Base-by-base conservation (phyloP, 2,329 filamentous ascomycete genomes). In the Trichocomaceae sp. region DNA sequence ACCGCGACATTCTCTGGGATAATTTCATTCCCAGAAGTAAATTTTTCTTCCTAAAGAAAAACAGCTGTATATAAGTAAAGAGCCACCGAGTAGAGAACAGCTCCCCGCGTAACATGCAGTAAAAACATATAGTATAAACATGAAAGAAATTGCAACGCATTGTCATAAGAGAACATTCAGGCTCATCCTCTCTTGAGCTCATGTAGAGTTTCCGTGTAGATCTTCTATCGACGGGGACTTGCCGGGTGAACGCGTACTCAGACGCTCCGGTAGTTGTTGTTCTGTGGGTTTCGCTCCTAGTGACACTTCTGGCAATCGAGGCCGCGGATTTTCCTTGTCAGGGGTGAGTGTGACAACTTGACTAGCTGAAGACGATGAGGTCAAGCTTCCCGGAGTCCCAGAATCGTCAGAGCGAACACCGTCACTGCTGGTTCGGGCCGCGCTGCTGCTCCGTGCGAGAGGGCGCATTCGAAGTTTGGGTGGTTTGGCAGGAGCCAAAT, bases 401-500 rank as follows among this genome's bases (percentile, higher is more conserved):
- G 54, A 57, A 20, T 66, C 66, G 41, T 59, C 48, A 26, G 29
- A 49, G 15, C 51, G 58, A 19, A 66, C 54, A 51, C 63, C 70
- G 44, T 59, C 63, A 57, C 63, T 60, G 8, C 59, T 60, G 39
- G 63, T 64, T 45, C 66, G 23, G 3, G 23, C 70, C 41, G 59
- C 63, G 56, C 63, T 60, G 10, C 59, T 60, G 42, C 63, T 64
- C 42, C 66, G 66, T 26, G 67, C 62, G 13, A 69, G 59, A 6
- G 66, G 60, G 41, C 70, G 60, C 20, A 67, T 63, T 10, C 64
- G 50, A 23, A 51, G 66, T 47, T 60, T 68, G 19, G 64, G 63
- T 1, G 72, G 71, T 1, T 75, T 69, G 9, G 72, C 69, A 47
- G 82, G 80, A 13, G 73, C 73, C 8, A 87, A 76, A 63, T 87